Percentiles rank a stretch among this genome's conserved stretches.
These are phyloP conservation scores for Globisporangium polare DNA, from an alignment of 352 stramenopile genomes.

Conservation along the genomic window DNA sequence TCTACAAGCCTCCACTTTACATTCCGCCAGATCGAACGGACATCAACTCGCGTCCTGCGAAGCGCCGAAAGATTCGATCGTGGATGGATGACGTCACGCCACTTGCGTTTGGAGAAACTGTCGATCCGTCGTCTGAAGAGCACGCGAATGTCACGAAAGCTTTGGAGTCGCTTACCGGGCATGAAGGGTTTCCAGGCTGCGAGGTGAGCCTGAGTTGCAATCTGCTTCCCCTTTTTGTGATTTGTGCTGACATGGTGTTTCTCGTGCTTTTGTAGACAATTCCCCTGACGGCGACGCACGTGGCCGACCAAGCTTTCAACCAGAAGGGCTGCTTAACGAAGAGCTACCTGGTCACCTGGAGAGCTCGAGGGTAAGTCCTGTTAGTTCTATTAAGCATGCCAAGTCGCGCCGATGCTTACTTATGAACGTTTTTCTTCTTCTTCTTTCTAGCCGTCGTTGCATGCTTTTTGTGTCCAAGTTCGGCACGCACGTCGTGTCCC, in stretches of 20 bases:
- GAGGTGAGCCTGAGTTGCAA: slow-evolving; percentile 38
- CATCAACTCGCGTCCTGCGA: slow-evolving; percentile 41
- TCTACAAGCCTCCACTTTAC: slow-evolving; percentile 73
- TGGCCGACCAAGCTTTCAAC: slow-evolving; percentile 66
- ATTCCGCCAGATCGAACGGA: slow-evolving; percentile 59
- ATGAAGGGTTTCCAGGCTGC: slow-evolving; percentile 78
- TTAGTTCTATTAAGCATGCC: background rate
- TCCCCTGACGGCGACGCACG: slow-evolving; percentile 79
- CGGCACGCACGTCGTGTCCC: slow-evolving; percentile 76
- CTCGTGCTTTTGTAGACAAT: slow-evolving; percentile 53
- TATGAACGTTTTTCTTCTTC: slow-evolving; percentile 1
- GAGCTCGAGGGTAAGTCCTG: slow-evolving; percentile 65
- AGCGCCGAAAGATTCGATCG: slow-evolving; percentile 84
- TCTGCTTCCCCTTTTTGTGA: background rate
- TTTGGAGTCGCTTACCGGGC: slow-evolving; percentile 63
- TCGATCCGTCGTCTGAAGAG: slow-evolving; percentile 61
- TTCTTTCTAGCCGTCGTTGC: slow-evolving; percentile 54
- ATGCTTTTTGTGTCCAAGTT: slow-evolving; percentile 67
- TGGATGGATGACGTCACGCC: slow-evolving; percentile 80
- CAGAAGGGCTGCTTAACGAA: slow-evolving; percentile 73
- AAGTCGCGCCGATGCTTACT: background rate
- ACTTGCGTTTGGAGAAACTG: slow-evolving; percentile 53
- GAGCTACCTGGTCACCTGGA: slow-evolving; percentile 82
- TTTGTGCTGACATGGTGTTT: background rate
- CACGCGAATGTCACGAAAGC: slow-evolving; percentile 47